Conservation (phyloP, 192 early-diverging fungal genomes). For the Spizellomyces punctatus region DNA sequence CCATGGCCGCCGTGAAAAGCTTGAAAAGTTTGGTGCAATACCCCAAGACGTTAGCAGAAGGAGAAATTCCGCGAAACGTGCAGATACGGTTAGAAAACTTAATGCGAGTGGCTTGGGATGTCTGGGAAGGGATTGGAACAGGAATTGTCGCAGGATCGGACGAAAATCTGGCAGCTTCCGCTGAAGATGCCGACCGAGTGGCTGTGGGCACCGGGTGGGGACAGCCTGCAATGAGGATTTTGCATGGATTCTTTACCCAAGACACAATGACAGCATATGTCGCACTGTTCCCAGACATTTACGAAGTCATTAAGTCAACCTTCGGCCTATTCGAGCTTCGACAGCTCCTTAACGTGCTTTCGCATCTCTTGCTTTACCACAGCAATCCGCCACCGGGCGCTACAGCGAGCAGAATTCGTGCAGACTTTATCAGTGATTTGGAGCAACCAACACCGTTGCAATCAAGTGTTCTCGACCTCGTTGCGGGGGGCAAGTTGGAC, state of each 20-base stretch:
- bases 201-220: neutral
- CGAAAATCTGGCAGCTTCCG: slow-evolving; percentile 22
- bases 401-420: slow-evolving; percentile 36
- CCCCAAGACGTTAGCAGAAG: slow-evolving; percentile 32
- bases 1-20: slow-evolving; percentile 73
- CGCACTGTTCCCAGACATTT: slow-evolving; percentile 64
- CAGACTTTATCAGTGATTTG: slow-evolving; percentile 51
- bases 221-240: neutral
- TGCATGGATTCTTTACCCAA: slow-evolving; percentile 67
- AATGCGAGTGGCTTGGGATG: slow-evolving; percentile 67
- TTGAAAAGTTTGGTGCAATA: slow-evolving; percentile 63
- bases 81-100: slow-evolving; percentile 40
- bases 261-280: slow-evolving; percentile 70
- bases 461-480: slow-evolving; percentile 61
- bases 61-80: slow-evolving; percentile 22
- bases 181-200: slow-evolving; percentile 13
- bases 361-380: slow-evolving; percentile 64
- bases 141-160: slow-evolving; percentile 54
- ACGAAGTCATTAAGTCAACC: slow-evolving; percentile 52
- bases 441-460: slow-evolving; percentile 72
- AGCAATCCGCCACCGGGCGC: slow-evolving; percentile 56
- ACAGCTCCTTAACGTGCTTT: slow-evolving; percentile 50
- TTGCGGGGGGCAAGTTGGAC: slow-evolving; percentile 43
- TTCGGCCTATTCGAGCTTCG: slow-evolving; percentile 61
- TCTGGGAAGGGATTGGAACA: slow-evolving; percentile 75